Percentiles rank a stretch among this genome's conserved stretches.
phyloP scores from a whole-genome alignment of 148 eudicot genomes.

The Rhododendron henanense region DNA sequence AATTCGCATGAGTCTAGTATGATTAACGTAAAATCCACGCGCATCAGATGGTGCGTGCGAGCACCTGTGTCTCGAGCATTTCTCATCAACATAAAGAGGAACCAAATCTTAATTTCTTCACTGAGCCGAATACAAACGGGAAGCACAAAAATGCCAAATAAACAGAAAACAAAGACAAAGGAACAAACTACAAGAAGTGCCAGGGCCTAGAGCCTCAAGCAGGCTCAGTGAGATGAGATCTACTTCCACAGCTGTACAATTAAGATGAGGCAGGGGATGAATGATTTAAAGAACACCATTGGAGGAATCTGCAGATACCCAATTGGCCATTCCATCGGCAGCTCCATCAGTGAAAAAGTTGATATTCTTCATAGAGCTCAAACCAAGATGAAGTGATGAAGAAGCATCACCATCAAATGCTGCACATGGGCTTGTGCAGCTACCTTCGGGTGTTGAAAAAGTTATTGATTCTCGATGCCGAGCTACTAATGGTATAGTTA shows the following conservation, averaged over 20 bases:
- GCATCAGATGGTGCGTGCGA: not conserved
- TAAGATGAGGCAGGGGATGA: not conserved
- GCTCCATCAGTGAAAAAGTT: not conserved
- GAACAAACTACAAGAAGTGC: not conserved
- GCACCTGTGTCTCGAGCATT: not conserved
- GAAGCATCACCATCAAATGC: not conserved
- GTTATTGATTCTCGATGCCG: too few relatives aligned
- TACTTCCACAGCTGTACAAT: not conserved
- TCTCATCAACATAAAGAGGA: not conserved
- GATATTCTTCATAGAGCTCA: not conserved
- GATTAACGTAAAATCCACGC: not conserved
- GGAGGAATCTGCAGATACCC: not conserved
- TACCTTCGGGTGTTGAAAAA: too few relatives aligned
- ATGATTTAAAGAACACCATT: not conserved
- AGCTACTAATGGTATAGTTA: too few relatives aligned
- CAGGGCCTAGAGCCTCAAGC: not conserved
- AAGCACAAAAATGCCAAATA: not conserved
- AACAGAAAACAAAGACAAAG: not conserved
- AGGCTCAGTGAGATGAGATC: not conserved
- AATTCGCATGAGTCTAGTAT: not conserved
- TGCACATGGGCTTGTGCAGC: not conserved
- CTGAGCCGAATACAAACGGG: not conserved
- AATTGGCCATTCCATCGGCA: not conserved
- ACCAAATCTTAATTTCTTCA: not conserved
- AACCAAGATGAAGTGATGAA: not conserved